phyloP scores from a whole-genome alignment of 176 grass and related monocot genomes.

The Phoenix roebelenii region DNA sequence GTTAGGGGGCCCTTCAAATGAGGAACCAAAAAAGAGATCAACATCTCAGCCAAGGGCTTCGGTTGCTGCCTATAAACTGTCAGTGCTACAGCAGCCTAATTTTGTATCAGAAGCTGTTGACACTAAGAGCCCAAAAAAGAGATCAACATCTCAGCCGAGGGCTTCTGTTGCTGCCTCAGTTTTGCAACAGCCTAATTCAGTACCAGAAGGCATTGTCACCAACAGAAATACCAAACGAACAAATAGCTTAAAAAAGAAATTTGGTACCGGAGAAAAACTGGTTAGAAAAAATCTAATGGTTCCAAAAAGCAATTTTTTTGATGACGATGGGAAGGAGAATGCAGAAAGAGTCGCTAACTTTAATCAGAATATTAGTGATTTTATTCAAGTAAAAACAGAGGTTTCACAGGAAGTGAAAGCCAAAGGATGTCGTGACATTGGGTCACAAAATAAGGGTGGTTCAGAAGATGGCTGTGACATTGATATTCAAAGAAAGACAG shows the following conservation, averaged over 20 bases:
- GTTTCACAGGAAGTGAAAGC: not conserved
- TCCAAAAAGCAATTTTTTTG: constrained; percentile 18
- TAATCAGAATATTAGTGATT: constrained; percentile 3
- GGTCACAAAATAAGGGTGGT: not conserved
- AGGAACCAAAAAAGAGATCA: constrained; percentile 29
- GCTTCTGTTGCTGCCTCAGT: constrained; percentile 26
- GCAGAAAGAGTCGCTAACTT: constrained; percentile 27
- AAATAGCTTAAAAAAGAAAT: constrained; percentile 21
- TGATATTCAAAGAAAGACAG: no score
- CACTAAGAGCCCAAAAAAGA: constrained; percentile 8
- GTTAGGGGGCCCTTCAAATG: not conserved
- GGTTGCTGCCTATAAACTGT: constrained; percentile 10
- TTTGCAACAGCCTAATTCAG: constrained; percentile 32
- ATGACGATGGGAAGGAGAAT: constrained; percentile 49
- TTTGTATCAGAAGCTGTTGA: constrained; percentile 20
- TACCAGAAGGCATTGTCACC: constrained; percentile 30
- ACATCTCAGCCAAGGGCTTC: constrained; percentile 40
- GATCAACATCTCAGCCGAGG: constrained; percentile 37
- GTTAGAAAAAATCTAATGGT: constrained; percentile 30
- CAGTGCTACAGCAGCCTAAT: constrained; percentile 14
- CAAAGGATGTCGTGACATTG: not conserved
- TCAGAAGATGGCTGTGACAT: not conserved
- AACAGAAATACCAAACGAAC: constrained; percentile 12
- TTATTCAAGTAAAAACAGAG: not conserved
- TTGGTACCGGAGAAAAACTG: constrained; percentile 20